Base-by-base conservation (phyloP, 2,329 filamentous ascomycete genomes). In the Colletotrichum nymphaeae region DNA sequence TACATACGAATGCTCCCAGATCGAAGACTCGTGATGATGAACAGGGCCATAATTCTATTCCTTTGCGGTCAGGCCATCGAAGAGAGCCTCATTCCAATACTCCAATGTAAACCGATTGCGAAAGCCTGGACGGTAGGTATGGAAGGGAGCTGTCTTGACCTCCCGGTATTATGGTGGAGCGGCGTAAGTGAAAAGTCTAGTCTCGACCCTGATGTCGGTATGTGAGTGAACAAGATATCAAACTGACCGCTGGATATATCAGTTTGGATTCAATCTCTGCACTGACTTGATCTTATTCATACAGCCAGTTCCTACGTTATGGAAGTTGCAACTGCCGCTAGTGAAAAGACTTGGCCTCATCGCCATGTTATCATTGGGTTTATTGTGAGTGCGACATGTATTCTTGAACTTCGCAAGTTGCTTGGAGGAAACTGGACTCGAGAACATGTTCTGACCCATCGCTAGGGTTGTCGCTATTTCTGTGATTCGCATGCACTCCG, bases 241-340 rank as follows among this genome's bases (percentile, higher is more conserved):
- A 7, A 19, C 37, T 42, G 37, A 42, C 37, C 7, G 37, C 16
- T 19, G 37, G 16, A 42, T 19, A 42, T 19, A 16, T 42, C 14
- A 79, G 78, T 79, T 79, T 46, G 79, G 77, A 30, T 79, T 83
- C 75, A 84, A 84, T 74, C 75, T 84, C 35, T 73, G 76, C 11
- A 83, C 81, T 35, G 82, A 83, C 63, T 75, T 84, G 58, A 75
- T 81, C 26, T 75, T 84, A 6, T 83, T 83, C 67, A 74, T 82
- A 19, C 79, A 83, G 55, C 83, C 83, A 3, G 81, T 84, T 19
- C 82, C 83, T 0, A 77, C 80, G 16, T 79, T 84, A 72, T 80
- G 79, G 74, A 80, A 79, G 35, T 73, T 84, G 42, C 79, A 83
- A 26, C 75, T 84, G 16, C 81, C 78, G 6, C n/a, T 77, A 7